A percentile compares a stretch with the other conserved stretches of the same genome.
Evolutionary conservation across 1,284 basidiomycete species (phyloP).

Genomic region (Neolentinus lepideus): DNA sequence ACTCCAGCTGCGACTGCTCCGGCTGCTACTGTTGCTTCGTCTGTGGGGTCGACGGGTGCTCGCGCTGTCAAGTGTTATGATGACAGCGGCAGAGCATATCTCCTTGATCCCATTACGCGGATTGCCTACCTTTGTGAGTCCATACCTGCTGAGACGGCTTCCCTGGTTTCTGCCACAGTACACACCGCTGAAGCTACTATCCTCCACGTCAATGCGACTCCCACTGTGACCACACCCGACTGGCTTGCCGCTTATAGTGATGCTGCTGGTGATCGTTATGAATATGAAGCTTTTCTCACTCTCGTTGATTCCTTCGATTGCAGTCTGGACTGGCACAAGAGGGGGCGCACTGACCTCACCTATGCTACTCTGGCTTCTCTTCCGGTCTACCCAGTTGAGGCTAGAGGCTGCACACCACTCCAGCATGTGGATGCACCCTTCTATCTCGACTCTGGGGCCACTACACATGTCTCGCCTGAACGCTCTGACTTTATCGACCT

Average conservation of each 20-base stretch:
- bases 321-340: not conserved
- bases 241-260: not conserved
- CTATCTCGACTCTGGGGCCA: constrained; percentile 23
- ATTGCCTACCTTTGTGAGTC: not conserved
- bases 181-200: not conserved
- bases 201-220: not conserved
- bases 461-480: constrained; percentile 12
- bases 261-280: not conserved
- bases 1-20: too few relatives aligned
- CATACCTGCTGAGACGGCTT: not conserved
- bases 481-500: constrained; percentile 17
- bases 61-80: not conserved
- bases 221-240: not conserved
- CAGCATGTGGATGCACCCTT: constrained; percentile 12
- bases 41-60: not conserved
- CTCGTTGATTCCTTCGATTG: not conserved
- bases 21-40: not conserved
- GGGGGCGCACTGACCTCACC: not conserved
- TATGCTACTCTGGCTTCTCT: not conserved
- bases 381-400: not conserved
- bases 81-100: not conserved
- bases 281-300: not conserved
- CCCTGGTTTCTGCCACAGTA: not conserved
- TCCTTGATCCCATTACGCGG: not conserved
- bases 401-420: not conserved